Percentiles rank a stretch among this genome's conserved stretches.
Conservation (phyloP, 2,329 filamentous ascomycete species). For the Exophiala viscosa region DNA sequence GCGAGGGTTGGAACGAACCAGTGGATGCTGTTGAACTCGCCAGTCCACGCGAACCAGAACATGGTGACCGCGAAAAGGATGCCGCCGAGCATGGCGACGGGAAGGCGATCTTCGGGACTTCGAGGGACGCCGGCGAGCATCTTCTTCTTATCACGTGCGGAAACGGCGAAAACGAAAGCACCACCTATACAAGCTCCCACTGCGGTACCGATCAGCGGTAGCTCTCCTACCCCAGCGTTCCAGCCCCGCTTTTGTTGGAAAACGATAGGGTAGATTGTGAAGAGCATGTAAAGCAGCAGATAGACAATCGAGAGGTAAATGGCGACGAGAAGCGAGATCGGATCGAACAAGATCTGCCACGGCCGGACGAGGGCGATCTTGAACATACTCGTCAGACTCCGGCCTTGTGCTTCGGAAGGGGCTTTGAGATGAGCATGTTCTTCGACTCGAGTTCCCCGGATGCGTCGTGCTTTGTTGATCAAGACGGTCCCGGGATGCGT, state of each 20-base stretch:
- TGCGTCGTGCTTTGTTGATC: conserved; percentile 51
- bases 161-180: conserved; percentile 27
- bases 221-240: conserved; percentile 45
- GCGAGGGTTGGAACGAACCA: conserved; percentile 49
- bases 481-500: conserved; percentile 53
- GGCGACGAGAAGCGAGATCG: conserved; percentile 47
- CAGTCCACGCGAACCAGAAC: conserved; percentile 61
- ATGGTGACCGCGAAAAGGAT: conserved; percentile 54
- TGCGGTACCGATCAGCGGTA: conserved; percentile 51
- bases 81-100: conserved; percentile 48
- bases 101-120: conserved; percentile 43
- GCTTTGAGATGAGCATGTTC: conserved; percentile 54
- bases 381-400: conserved; percentile 45
- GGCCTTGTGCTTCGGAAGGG: conserved; percentile 47
- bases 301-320: conserved; percentile 51
- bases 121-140: conserved; percentile 17
- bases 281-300: conserved; percentile 56
- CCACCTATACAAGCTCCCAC: conserved; percentile 48
- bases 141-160: conserved; percentile 16
- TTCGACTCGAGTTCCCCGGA: conserved; percentile 47
- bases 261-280: conserved; percentile 55
- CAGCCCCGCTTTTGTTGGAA: conserved; percentile 46
- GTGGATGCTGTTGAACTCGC: conserved; percentile 42
- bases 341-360: conserved; percentile 47
- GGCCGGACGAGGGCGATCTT: conserved; percentile 51